Evolutionary conservation across 768 basidiomycete species (phyloP).

Genomic region (Russula vinacea): DNA sequence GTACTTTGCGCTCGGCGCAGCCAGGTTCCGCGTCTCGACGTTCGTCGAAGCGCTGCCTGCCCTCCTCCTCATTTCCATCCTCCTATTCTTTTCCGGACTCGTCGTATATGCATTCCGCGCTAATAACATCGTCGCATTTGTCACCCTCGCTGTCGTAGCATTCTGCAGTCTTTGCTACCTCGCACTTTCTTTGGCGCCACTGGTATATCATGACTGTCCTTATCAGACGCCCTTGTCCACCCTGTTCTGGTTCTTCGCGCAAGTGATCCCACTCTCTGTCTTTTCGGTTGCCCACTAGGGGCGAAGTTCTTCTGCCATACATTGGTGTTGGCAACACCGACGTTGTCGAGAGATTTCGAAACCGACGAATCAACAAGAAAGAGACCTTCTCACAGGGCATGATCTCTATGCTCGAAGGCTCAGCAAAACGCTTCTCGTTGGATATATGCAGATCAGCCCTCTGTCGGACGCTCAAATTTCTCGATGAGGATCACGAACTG

Average conservation of each 20-base stretch:
- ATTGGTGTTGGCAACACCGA: background rate
- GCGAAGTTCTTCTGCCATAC: background rate
- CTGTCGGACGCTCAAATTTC: background rate
- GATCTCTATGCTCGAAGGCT: background rate
- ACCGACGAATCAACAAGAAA: background rate
- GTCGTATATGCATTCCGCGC: background rate
- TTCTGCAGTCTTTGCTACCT: background rate
- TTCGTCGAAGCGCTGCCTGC: conserved; percentile 2
- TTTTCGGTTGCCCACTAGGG: background rate
- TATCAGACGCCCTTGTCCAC: conserved; percentile 9
- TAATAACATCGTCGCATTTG: background rate
- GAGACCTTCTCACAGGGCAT: background rate
- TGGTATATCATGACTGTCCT: conserved; percentile 8
- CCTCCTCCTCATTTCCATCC: background rate
- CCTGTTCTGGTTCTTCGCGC: conserved; percentile 1
- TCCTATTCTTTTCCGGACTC: conserved; percentile 1
- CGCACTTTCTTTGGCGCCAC: background rate
- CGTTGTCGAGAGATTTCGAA: background rate
- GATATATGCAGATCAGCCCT: background rate
- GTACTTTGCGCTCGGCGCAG: conserved; percentile 5
- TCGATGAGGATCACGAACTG: conserved; percentile 1
- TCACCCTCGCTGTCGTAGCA: background rate
- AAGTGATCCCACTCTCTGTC: background rate
- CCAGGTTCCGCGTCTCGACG: background rate
- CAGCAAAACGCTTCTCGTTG: background rate